Conservation (phyloP, 1,284 basidiomycete genomes). For the Rhodotorula sp. region DNA sequence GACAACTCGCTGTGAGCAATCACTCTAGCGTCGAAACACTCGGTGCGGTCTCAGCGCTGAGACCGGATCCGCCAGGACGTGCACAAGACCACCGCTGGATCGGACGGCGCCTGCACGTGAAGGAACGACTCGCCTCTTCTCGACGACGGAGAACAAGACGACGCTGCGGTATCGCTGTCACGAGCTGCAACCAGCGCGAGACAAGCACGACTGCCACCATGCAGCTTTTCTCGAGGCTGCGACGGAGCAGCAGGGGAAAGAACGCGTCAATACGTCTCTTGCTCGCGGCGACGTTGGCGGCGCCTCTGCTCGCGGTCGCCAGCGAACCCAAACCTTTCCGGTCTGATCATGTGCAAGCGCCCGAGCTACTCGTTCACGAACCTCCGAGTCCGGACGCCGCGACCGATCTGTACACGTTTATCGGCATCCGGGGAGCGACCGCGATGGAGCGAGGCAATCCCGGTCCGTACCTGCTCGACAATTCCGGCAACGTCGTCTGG, state of each 20-base stretch:
- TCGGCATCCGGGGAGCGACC: slow-evolving; percentile 44
- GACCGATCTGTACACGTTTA: slow-evolving; percentile 32
- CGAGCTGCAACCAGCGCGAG: no score
- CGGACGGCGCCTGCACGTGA: no score
- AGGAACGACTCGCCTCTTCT: no score
- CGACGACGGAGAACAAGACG: no score
- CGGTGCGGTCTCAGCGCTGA: no score
- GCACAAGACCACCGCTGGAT: no score
- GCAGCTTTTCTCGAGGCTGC: no score
- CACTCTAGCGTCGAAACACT: no score
- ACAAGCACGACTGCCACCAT: no score
- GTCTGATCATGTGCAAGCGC: background rate
- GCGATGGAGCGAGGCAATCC: slow-evolving; percentile 20
- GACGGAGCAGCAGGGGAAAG: background rate
- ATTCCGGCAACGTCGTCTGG: slow-evolving; percentile 46
- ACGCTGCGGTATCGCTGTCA: no score
- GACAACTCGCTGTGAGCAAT: no score
- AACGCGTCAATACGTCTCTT: background rate
- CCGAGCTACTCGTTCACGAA: background rate
- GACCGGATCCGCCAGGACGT: no score
- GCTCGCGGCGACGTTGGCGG: background rate
- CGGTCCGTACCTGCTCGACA: slow-evolving; percentile 42
- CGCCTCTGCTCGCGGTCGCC: background rate
- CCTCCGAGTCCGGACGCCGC: background rate
- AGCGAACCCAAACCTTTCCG: background rate